phyloP scores from a whole-genome alignment of 2,329 filamentous ascomycete species.

The Exophiala oligosperma region DNA sequence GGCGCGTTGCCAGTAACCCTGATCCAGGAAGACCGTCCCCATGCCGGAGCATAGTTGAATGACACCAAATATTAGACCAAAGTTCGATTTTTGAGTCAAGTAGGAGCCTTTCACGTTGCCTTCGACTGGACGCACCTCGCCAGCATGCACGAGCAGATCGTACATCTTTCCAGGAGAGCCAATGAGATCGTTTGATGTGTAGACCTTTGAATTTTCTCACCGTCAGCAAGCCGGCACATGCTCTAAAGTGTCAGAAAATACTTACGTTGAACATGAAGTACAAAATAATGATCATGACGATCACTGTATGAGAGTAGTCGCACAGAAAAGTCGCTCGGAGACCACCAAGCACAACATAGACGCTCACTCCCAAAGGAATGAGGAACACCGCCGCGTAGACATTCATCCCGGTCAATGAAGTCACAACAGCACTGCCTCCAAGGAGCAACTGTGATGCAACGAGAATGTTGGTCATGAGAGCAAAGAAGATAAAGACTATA shows the following conservation, averaged over 20 bases:
- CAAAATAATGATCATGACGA: slow-evolving; percentile 73
- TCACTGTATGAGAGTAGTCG: slow-evolving; percentile 79
- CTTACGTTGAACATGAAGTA: slow-evolving; percentile 47
- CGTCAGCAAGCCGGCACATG: not conserved
- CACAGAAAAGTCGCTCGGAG: slow-evolving; percentile 64
- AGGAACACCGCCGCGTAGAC: slow-evolving; percentile 81
- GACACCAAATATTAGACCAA: slow-evolving; percentile 84
- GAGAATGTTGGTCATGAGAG: slow-evolving; percentile 78
- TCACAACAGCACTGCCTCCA: slow-evolving; percentile 36
- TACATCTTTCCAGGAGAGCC: slow-evolving; percentile 71
- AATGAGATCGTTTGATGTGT: slow-evolving; percentile 68
- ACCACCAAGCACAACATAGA: slow-evolving; percentile 67
- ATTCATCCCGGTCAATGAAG: slow-evolving; percentile 67
- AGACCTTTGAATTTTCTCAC: slow-evolving; percentile 37
- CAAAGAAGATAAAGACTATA: slow-evolving; percentile 76
- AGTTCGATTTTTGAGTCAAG: slow-evolving; percentile 78
- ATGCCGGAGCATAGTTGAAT: slow-evolving; percentile 86
- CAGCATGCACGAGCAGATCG: slow-evolving; percentile 70
- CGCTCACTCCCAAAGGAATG: slow-evolving; percentile 73
- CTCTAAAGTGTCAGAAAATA: not conserved
- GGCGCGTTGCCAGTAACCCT: slow-evolving; percentile 67
- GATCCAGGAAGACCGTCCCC: slow-evolving; percentile 77
- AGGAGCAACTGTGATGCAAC: slow-evolving; percentile 58
- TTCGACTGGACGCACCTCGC: slow-evolving; percentile 67
- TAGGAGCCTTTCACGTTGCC: slow-evolving; percentile 81